A percentile compares a stretch with the other conserved stretches of the same genome.
Conservation (phyloP, 805 yeast species). For the Ogataea paradorogensis region DNA sequence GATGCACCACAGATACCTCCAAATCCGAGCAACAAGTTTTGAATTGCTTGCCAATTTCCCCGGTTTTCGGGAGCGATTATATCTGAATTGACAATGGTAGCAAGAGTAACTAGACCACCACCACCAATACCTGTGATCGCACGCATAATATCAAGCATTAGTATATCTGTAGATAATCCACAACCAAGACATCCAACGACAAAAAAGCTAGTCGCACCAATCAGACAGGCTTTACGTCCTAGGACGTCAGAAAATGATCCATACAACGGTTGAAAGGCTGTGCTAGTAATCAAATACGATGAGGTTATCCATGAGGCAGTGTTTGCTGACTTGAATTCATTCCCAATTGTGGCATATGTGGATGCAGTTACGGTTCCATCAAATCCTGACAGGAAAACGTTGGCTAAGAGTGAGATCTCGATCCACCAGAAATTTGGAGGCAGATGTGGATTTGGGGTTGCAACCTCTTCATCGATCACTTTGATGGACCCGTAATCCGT, state of each 20-base stretch:
- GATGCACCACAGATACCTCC: slow-evolving; percentile 73
- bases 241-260: slow-evolving; percentile 49
- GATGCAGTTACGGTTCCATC: slow-evolving; percentile 50
- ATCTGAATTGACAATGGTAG: slow-evolving; percentile 71
- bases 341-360: slow-evolving; percentile 43
- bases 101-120: slow-evolving; percentile 71
- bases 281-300: slow-evolving; percentile 33
- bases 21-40: slow-evolving; percentile 65
- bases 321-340: slow-evolving; percentile 42
- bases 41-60: slow-evolving; percentile 76
- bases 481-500: neutral
- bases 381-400: slow-evolving; percentile 40
- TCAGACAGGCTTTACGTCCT: slow-evolving; percentile 39
- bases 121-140: slow-evolving; percentile 86
- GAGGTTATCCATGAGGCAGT: slow-evolving; percentile 37
- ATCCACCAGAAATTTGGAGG: slow-evolving; percentile 11
- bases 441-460: neutral
- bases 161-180: slow-evolving; percentile 36
- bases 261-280: slow-evolving; percentile 47
- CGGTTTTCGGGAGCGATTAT: slow-evolving; percentile 68
- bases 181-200: slow-evolving; percentile 38
- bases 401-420: slow-evolving; percentile 10
- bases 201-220: slow-evolving; percentile 30
- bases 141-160: slow-evolving; percentile 48
- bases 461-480: neutral